Evolutionary conservation across 805 yeast species (phyloP).

Genomic region (Yamadazyma tumulicola): DNA sequence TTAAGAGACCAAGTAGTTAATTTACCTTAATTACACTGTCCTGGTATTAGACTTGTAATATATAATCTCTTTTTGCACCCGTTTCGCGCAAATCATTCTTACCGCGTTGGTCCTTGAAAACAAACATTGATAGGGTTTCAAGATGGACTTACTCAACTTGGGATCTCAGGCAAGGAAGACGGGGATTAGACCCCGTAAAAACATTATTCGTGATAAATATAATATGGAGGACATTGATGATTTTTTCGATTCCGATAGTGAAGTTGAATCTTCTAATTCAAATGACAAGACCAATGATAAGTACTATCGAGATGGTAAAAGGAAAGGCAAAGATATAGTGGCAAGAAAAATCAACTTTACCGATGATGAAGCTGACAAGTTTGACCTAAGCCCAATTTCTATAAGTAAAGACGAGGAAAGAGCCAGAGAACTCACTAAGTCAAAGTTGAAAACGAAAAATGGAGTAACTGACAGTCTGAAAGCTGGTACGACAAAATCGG

Average conservation of each 20-base stretch:
- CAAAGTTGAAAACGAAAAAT: background rate
- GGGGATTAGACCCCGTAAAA: slow-evolving; percentile 48
- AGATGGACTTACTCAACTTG: slow-evolving; percentile 41
- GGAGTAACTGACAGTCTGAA: background rate
- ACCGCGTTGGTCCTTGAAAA: slow-evolving; percentile 1
- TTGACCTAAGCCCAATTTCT: slow-evolving; percentile 28
- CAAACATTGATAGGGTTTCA: background rate
- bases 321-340: slow-evolving; percentile 7
- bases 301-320: background rate
- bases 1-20: slow-evolving; percentile 7
- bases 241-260: slow-evolving; percentile 43
- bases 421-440: no score
- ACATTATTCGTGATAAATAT: slow-evolving; percentile 51
- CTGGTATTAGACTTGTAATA: no score
- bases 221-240: slow-evolving; percentile 70
- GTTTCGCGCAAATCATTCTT: no score
- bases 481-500: background rate
- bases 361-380: slow-evolving; percentile 29
- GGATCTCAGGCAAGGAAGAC: slow-evolving; percentile 67
- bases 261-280: background rate
- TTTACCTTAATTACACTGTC: no score
- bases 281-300: background rate
- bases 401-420: background rate
- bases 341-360: slow-evolving; percentile 36
- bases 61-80: no score